Percentiles rank a stretch among this genome's conserved stretches.
Conservation (phyloP, 495 filamentous ascomycete genomes). For the Tuber melanosporum region DNA sequence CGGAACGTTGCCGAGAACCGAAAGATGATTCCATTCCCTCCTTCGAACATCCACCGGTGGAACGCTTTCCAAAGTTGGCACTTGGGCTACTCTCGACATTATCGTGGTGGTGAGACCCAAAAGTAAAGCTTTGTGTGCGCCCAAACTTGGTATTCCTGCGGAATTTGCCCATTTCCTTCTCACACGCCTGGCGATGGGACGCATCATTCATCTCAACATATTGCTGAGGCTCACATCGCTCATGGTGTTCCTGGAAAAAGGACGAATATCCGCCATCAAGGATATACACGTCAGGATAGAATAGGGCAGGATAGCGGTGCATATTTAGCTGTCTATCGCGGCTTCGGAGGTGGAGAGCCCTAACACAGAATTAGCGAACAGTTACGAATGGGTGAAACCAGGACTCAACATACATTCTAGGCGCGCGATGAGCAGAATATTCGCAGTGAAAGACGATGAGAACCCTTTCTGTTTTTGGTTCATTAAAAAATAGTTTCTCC, state of each 20-base stretch:
- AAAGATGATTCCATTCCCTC: slow-evolving; percentile 22
- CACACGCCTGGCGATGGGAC: slow-evolving; percentile 82
- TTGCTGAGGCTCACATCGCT: slow-evolving; percentile 81
- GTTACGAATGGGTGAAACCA: slow-evolving; percentile 31
- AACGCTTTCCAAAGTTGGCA: slow-evolving; percentile 35
- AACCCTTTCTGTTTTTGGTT: slow-evolving; percentile 58
- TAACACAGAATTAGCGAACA: slow-evolving; percentile 34
- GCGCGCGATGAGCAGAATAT: slow-evolving; percentile 95
- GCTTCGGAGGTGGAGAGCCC: slow-evolving; percentile 74
- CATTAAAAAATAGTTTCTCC: slow-evolving; percentile 64
- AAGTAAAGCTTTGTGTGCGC: slow-evolving; percentile 90
- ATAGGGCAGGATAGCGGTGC: slow-evolving; percentile 74
- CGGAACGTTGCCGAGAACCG: slow-evolving; percentile 24
- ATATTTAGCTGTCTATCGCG: slow-evolving; percentile 78
- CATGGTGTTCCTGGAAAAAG: slow-evolving; percentile 72
- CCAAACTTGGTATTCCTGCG: slow-evolving; percentile 66
- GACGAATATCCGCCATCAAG: slow-evolving; percentile 91
- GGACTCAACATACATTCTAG: slow-evolving; percentile 60
- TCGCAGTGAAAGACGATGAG: slow-evolving; percentile 94
- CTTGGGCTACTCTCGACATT: slow-evolving; percentile 52
- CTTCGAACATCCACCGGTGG: slow-evolving; percentile 19
- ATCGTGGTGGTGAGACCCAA: slow-evolving; percentile 54
- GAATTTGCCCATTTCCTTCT: slow-evolving; percentile 86
- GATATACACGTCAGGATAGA: slow-evolving; percentile 94
- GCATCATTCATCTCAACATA: slow-evolving; percentile 93